Conservation (phyloP, 257 asterid genomes). For the Solanum pennellii region DNA sequence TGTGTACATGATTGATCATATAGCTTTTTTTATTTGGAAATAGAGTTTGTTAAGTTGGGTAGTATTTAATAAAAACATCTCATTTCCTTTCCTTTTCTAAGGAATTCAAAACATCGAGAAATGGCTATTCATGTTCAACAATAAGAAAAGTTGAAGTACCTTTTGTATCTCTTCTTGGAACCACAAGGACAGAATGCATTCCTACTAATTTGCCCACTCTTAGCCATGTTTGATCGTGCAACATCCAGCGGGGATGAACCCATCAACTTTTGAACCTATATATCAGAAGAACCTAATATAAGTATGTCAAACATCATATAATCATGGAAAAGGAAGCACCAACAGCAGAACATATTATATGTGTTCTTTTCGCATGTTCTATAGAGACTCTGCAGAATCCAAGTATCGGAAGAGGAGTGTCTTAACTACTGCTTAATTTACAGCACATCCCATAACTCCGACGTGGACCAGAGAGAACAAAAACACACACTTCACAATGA, state of each 20-base stretch:
- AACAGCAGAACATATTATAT: neutral
- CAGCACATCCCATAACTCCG: neutral
- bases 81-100: neutral
- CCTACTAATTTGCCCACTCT: constrained; percentile 79
- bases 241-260: constrained; percentile 80
- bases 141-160: constrained; percentile 27
- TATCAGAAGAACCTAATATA: neutral
- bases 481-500: neutral
- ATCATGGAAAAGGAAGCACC: neutral
- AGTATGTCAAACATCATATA: neutral
- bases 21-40: neutral
- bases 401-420: neutral
- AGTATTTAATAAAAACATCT: neutral
- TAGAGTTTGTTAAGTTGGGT: neutral
- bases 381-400: neutral
- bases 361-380: neutral
- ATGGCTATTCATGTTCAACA: neutral
- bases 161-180: constrained; percentile 77
- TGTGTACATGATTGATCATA: neutral
- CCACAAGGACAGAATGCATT: constrained; percentile 91
- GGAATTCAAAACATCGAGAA: neutral
- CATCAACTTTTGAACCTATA: constrained; percentile 79
- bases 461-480: neutral
- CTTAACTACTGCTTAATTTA: neutral
- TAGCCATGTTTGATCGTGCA: constrained; percentile 71